Evolutionary conservation across 202 grass and related monocot species (phyloP), one percentile per base, ranked within the genome.

Genomic region (Eragrostis tef): DNA sequence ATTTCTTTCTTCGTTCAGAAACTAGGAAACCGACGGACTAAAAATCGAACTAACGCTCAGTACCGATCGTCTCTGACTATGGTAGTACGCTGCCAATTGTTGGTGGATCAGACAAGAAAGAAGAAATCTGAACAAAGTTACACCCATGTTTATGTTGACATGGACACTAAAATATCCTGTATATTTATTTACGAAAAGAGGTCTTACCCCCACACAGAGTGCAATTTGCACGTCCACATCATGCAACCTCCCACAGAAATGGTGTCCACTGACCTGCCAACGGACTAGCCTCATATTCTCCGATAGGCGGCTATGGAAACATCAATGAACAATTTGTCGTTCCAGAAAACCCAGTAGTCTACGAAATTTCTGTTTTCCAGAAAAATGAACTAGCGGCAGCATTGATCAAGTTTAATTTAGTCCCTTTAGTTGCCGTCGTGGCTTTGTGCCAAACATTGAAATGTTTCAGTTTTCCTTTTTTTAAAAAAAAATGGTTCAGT

Each of bases 171-270:
- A 62, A 36, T 36, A 13, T 67, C 45, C 29, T 24, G 34, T 64
- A 54, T 27, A 61, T 50, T 6, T 16, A n/a, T 39, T 39, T 1
- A 3, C 12, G 41, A 68, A 70, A 15, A 13, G 36, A 7, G 67
- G 5, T 6, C 21, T 59, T 0, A 9, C 3, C 64, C 7, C 51
- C 50, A 25, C 61, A 65, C 79, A 39, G 43, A 17, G 31, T 27
- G 41, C 20, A 73, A 67, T 59, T 83, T 59, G 74, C 67, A 67
- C 31, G 74, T 88, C 86, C 24, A 61, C 74, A 60, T 87, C 80
- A 39, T 3, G 74, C 67, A 65, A 83, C 66, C 86, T 67, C 29
- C 58, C 80, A 27, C 17, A 45, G 13, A 11, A 17, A 44, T 44
- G 56, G 20, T 60, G 68, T 62, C 61, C 51, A 73, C 64, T 62